phyloP scores from a whole-genome alignment of 2,329 filamentous ascomycete species.

The Diaporthe vexans region DNA sequence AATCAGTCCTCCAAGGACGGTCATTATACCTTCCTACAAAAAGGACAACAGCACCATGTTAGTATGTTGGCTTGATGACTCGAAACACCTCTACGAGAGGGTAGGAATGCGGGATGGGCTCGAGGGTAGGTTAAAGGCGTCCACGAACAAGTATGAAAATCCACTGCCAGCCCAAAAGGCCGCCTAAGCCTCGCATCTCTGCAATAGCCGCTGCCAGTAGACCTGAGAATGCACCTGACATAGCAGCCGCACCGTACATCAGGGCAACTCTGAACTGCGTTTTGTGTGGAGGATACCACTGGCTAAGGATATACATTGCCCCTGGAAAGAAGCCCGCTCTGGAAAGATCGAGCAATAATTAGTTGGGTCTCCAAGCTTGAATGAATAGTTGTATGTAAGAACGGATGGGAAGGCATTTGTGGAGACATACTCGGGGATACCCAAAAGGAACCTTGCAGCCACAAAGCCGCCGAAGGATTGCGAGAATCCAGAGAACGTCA shows the following conservation, averaged over 20 bases:
- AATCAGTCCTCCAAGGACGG: constrained; percentile 50
- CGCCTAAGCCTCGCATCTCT: constrained; percentile 59
- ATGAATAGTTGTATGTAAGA: background rate
- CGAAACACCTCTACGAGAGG: background rate
- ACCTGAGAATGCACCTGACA: constrained; percentile 58
- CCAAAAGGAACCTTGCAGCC: constrained; percentile 59
- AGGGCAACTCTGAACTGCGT: constrained; percentile 61
- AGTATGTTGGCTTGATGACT: background rate
- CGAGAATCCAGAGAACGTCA: constrained; percentile 62
- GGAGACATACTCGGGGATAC: constrained; percentile 54
- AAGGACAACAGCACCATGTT: background rate
- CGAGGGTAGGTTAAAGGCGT: background rate
- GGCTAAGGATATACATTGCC: constrained; percentile 58
- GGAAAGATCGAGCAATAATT: background rate
- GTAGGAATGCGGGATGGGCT: too few relatives aligned
- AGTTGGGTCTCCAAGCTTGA: background rate
- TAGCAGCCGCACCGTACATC: constrained; percentile 58
- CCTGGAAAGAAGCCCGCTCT: constrained; percentile 60
- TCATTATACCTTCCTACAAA: constrained; percentile 49
- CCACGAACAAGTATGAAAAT: constrained; percentile 61
- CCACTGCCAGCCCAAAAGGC: constrained; percentile 65
- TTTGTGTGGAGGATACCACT: constrained; percentile 65
- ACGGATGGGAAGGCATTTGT: background rate
- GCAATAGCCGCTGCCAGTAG: constrained; percentile 63
- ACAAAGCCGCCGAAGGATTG: constrained; percentile 56